A percentile compares a stretch with the other conserved stretches of the same genome.
phyloP scores from a whole-genome alignment of 2,329 filamentous ascomycete genomes.

The Fusarium guadeloupense region DNA sequence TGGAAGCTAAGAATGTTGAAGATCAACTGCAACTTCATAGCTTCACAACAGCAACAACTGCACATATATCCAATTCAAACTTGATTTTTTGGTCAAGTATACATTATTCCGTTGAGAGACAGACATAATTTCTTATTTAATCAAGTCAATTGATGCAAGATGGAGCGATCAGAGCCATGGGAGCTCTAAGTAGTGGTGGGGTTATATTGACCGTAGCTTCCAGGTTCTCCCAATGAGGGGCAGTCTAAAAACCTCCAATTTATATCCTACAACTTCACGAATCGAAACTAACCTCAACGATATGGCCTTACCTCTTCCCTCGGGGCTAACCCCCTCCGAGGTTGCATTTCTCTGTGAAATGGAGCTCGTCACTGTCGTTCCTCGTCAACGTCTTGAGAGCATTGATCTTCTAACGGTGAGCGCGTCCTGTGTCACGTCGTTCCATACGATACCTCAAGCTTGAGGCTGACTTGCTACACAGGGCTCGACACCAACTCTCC shows the following conservation, averaged over 20 bases:
- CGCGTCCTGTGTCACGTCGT: constrained; percentile 43
- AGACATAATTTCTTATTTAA: no score
- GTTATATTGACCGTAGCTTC: constrained; percentile 18
- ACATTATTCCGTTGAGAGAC: no score
- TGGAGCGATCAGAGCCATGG: neutral
- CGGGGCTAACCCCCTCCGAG: constrained; percentile 80
- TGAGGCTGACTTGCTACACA: constrained; percentile 50
- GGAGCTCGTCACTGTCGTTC: constrained; percentile 93
- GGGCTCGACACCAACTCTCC: constrained; percentile 80
- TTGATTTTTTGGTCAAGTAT: no score
- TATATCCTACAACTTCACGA: constrained; percentile 20
- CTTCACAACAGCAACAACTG: no score
- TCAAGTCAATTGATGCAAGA: neutral
- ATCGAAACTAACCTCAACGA: constrained; percentile 7
- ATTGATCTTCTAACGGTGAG: constrained; percentile 87
- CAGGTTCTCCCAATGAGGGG: constrained; percentile 10
- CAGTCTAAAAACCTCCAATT: constrained; percentile 22
- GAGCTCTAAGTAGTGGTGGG: constrained; percentile 18
- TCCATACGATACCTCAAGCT: constrained; percentile 6
- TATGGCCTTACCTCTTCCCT: constrained; percentile 62
- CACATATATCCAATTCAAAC: no score
- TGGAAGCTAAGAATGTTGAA: no score
- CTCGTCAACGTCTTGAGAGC: constrained; percentile 86
- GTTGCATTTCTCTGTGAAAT: constrained; percentile 96
- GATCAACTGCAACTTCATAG: no score